Conservation (phyloP, 2,329 filamentous ascomycete genomes). For the Talaromyces sp. region DNA sequence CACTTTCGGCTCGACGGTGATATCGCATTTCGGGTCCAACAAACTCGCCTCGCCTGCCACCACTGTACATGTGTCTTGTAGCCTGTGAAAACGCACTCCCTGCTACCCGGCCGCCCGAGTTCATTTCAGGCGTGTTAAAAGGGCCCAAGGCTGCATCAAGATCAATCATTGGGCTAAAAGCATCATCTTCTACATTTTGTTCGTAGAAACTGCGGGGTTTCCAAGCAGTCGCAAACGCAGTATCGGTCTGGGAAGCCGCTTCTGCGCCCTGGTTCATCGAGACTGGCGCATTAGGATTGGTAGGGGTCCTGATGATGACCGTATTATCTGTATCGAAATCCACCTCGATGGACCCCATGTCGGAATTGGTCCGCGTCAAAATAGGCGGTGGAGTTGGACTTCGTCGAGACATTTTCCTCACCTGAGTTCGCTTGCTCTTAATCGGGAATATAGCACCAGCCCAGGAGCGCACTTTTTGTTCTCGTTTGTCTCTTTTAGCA, state of each 20-base stretch:
- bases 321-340: constrained; percentile 46
- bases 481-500: constrained; percentile 40
- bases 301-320: constrained; percentile 41
- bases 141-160: constrained; percentile 88
- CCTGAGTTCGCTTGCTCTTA: constrained; percentile 41
- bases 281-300: constrained; percentile 27
- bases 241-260: constrained; percentile 3
- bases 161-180: constrained; percentile 78
- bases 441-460: constrained; percentile 47
- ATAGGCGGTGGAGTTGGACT: constrained; percentile 41
- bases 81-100: constrained; percentile 34
- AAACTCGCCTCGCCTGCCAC: constrained; percentile 41
- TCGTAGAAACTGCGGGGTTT: constrained; percentile 41
- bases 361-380: constrained; percentile 34
- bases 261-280: constrained; percentile 10
- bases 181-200: constrained; percentile 52
- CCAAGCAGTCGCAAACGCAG: constrained; percentile 33
- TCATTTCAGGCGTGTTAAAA: constrained; percentile 64
- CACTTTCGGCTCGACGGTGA: constrained; percentile 45
- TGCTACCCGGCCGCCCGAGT: constrained; percentile 20
- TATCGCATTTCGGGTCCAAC: constrained; percentile 44
- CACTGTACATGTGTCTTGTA: constrained; percentile 44
- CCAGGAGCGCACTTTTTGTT: constrained; percentile 69
- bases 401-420: constrained; percentile 36
- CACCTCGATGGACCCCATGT: constrained; percentile 38